phyloP scores from a whole-genome alignment of 208 protist species.

The Trypanosoma rangeli region DNA sequence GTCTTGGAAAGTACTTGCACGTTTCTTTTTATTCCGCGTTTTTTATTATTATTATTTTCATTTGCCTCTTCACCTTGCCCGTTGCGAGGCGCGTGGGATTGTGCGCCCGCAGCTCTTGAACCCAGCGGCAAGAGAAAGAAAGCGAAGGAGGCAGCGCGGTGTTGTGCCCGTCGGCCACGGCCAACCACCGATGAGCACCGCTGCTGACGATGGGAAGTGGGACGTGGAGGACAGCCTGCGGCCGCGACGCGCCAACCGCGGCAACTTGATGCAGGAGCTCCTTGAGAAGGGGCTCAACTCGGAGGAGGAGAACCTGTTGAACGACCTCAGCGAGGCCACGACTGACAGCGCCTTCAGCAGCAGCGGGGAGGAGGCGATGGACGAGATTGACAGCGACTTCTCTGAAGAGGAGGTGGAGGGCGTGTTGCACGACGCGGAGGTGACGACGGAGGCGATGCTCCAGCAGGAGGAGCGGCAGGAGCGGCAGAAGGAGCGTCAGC shows the following conservation, averaged over 20 bases:
- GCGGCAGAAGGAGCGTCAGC: constrained; percentile 28
- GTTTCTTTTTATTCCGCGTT: not conserved
- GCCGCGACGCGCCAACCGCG: constrained; percentile 55
- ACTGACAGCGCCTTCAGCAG: constrained; percentile 65
- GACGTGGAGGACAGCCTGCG: constrained; percentile 39
- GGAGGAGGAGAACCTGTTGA: constrained; percentile 63
- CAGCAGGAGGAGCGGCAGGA: constrained; percentile 54
- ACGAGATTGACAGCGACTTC: constrained; percentile 80
- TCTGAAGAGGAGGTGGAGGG: constrained; percentile 60
- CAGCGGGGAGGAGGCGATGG: constrained; percentile 60
- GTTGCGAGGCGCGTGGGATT: not conserved
- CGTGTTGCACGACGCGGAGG: constrained; percentile 27
- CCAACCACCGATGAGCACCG: not conserved
- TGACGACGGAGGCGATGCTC: constrained; percentile 55
- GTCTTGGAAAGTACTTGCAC: too few relatives aligned
- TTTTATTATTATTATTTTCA: not conserved
- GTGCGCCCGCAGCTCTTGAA: not conserved
- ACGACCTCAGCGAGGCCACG: constrained; percentile 41
- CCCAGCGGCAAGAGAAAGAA: not conserved
- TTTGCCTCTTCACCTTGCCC: not conserved
- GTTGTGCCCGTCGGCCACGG: not conserved
- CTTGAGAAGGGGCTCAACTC: constrained; percentile 65
- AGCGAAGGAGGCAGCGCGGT: too few relatives aligned
- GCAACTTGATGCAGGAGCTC: constrained; percentile 56
- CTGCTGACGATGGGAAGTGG: constrained; percentile 11